phyloP scores from a whole-genome alignment of 495 filamentous ascomycete species.

The Podospora comata region DNA sequence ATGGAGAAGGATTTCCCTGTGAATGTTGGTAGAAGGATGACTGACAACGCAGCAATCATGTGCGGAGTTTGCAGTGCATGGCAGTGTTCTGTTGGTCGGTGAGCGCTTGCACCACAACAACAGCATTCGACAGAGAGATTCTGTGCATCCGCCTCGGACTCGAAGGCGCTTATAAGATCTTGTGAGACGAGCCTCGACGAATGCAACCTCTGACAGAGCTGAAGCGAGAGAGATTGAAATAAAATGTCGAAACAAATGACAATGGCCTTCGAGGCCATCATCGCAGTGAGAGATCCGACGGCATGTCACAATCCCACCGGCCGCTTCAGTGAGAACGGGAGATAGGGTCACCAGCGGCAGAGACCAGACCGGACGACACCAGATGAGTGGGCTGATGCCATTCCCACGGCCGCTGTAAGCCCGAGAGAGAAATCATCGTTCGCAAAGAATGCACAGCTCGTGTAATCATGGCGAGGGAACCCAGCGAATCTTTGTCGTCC shows the following conservation, averaged over 20 bases:
- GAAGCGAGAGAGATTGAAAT: background rate
- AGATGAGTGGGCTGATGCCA: background rate
- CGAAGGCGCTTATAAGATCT: background rate
- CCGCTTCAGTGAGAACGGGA: background rate
- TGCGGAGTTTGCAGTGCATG: background rate
- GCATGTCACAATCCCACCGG: background rate
- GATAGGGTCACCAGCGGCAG: background rate
- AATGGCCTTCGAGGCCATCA: background rate
- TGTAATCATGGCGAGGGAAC: background rate
- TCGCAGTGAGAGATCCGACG: background rate
- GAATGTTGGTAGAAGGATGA: background rate
- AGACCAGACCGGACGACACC: background rate
- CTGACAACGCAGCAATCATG: background rate
- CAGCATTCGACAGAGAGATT: background rate
- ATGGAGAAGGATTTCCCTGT: background rate
- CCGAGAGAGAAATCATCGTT: background rate
- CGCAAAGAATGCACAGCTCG: background rate
- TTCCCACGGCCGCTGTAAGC: background rate
- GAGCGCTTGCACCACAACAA: background rate
- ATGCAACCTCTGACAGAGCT: background rate
- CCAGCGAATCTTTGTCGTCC: background rate
- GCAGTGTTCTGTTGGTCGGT: background rate
- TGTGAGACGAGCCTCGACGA: background rate
- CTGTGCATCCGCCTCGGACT: slow-evolving; percentile 4
- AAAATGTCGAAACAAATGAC: background rate